These are phyloP conservation scores for Wickerhamiella spandovensis DNA, from an alignment of 805 yeast genomes.

Conservation along the genomic window DNA sequence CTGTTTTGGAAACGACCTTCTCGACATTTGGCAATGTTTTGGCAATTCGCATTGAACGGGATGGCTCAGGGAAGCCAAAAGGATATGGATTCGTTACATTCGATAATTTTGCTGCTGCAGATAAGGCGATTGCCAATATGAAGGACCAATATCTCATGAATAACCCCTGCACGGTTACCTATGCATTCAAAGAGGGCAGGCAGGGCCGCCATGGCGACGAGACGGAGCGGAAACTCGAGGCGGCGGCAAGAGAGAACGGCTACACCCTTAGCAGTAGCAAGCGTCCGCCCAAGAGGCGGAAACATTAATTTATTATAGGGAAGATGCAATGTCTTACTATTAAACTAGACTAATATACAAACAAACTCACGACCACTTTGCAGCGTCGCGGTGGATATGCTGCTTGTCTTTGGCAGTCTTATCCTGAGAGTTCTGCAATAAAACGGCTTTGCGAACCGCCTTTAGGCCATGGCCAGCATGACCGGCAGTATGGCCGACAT, in stretches of 20 bases:
- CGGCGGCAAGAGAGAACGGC: neutral
- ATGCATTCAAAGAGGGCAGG: conserved; percentile 54
- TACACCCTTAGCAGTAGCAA: neutral
- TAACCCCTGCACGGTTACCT: conserved; percentile 43
- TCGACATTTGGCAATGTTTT: conserved; percentile 51
- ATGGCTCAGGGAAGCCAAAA: conserved; percentile 36
- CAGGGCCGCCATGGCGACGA: conserved; percentile 64
- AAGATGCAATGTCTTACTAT: neutral
- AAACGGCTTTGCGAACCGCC: neutral
- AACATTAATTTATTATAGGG: neutral
- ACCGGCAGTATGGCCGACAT: neutral
- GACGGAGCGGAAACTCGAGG: conserved; percentile 58
- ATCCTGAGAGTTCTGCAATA: neutral
- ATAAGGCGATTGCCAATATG: conserved; percentile 56
- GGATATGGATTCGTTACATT: conserved; percentile 59
- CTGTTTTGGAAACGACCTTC: conserved; percentile 43
- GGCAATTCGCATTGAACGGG: conserved; percentile 24
- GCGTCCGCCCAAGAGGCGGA: neutral
- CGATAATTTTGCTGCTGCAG: conserved; percentile 53
- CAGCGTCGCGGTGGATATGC: neutral
- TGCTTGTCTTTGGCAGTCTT: neutral
- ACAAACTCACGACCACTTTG: neutral
- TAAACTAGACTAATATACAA: neutral
- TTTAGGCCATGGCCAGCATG: neutral
- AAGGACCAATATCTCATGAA: conserved; percentile 60